Base-by-base conservation (phyloP, 345 rosid species). In the Bruguiera parviflora region DNA sequence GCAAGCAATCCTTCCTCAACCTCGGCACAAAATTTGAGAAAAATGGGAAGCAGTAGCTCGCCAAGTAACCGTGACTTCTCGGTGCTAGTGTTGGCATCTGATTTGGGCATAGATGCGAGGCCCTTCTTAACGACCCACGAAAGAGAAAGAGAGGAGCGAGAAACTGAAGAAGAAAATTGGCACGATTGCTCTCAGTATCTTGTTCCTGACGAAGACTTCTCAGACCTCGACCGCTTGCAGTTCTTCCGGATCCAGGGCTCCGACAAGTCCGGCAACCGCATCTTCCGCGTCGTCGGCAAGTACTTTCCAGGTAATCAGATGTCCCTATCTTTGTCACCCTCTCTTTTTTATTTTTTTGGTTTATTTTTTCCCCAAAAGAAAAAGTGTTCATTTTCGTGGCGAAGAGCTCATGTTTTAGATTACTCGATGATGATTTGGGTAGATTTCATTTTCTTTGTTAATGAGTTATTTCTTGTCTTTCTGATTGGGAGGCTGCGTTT, bases 191-290 rank as follows among this genome's bases (percentile, higher is more conserved):
- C 89, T 20, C 91, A 84, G 76, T 69, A 78, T 67, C 87, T 85
- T 57, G 74, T 76, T 0, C 68, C 79, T 4, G 92, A 89, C 56
- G 96, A 91, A 47, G 96, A 95, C 72, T 92, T 92, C 88, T 82
- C 94, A 59, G 96, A 90, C 86, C 97, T 95, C 53, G 97, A 95
- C 29, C 75, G 81, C 60, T 84, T 88, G 47, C 97, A 82, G 33
- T 89, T 95, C 86, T 84, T 94, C 67, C 71, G 79, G 63, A 82
- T 84, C 64, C 83, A 87, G 29, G 98, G 98, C 55, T 84, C 80
- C 28, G 98, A 94, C 73, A 87, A 86, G 71, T 85, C 91, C 18
- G 88, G 96, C 0, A 81, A 81, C 65, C 92, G 89, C 24, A 87
- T 94, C 39, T 71, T 88, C 65, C 95, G 96, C 24, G 61, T 94